Evolutionary conservation across 768 basidiomycete genomes (phyloP), one percentile per base, ranked within the genome.

Genomic region (Phylloporus sp.): DNA sequence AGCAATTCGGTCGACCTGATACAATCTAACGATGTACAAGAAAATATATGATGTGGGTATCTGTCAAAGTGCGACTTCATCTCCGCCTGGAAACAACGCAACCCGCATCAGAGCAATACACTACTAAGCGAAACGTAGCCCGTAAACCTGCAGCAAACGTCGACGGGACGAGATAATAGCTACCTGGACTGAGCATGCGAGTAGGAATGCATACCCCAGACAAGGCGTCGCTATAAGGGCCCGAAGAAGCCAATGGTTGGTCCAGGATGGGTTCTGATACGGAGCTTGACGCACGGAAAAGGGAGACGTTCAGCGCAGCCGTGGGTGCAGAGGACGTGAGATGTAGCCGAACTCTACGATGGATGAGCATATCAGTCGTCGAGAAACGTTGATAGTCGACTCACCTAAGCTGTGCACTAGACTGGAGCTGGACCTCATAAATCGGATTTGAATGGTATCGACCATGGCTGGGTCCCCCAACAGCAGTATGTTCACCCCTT

Each of bases 141-240:
- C 75, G 70, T 2, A 80, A 65, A 3, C 79, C 82, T 1, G 79
- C 71, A n/a, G 74, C 70, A 62, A 82, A 88, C 1, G 86, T 86
- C 9, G 84, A 89, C 2, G 86, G 84, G 1, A 93, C 72, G 17
- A 84, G 63, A 53, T 81, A 75, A 64, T 93, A 94, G 49, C 73
- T 78, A 17, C 88, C 90, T 21, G 60, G 38, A 20, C 71, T 69
- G 34, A 90, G 47, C 14, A 71, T 68, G 6, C 76, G 66, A 28
- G 70, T 71, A 1, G 78, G 73, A 6, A 78, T 86, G 28, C 72
- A 74, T 0, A 86, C 90, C 0, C 93, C 92, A 0, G 83, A 80
- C 23, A 84, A 65, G 0, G 77, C 71, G 50, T 93, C 89, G 21
- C 82, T 77, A 58, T 93, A 95, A 0, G 85, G 77, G 2, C 90